Conservation (phyloP, 768 basidiomycete species). For the Amanita subjunquillea region DNA sequence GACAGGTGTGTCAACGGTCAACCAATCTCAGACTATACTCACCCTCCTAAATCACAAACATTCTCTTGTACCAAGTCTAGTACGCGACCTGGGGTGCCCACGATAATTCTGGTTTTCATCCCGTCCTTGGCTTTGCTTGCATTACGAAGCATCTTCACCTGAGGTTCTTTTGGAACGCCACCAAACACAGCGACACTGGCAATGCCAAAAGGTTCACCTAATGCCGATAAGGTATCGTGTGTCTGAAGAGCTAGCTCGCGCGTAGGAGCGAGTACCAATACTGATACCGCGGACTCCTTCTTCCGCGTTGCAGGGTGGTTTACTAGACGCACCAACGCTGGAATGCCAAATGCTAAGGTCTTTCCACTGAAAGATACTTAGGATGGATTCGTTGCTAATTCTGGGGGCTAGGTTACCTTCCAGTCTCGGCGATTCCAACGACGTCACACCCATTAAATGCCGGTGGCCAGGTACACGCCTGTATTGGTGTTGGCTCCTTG, state of each 20-base stretch:
- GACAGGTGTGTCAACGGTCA: conserved; percentile 5
- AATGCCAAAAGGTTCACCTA: conserved; percentile 69
- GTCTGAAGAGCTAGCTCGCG: conserved; percentile 96
- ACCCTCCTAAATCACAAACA: conserved; percentile 72
- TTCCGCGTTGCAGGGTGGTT: conserved; percentile 20
- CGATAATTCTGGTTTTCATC: conserved; percentile 62
- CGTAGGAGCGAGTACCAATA: conserved; percentile 87
- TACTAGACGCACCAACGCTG: conserved; percentile 66
- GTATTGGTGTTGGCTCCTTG: conserved; percentile 88
- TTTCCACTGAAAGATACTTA: conserved; percentile 56
- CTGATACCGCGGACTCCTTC: conserved; percentile 34
- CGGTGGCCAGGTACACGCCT: conserved; percentile 91
- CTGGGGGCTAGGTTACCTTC: conserved; percentile 39
- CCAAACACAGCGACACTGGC: conserved; percentile 86
- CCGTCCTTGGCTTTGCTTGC: conserved; percentile 37
- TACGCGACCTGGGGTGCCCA: conserved; percentile 92
- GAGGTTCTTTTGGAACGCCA: conserved; percentile 85
- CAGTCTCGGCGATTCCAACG: conserved; percentile 95
- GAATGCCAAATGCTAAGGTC: conserved; percentile 92
- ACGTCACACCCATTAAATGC: conserved; percentile 77
- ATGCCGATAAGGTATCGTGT: conserved; percentile 65
- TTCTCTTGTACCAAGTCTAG: conserved; percentile 88
- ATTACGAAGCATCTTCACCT: conserved; percentile 59
- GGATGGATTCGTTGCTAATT: background rate
- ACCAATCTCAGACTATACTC: conserved; percentile 15